Conservation (phyloP, 2,329 filamentous ascomycete species). For the Colletotrichum sp. region DNA sequence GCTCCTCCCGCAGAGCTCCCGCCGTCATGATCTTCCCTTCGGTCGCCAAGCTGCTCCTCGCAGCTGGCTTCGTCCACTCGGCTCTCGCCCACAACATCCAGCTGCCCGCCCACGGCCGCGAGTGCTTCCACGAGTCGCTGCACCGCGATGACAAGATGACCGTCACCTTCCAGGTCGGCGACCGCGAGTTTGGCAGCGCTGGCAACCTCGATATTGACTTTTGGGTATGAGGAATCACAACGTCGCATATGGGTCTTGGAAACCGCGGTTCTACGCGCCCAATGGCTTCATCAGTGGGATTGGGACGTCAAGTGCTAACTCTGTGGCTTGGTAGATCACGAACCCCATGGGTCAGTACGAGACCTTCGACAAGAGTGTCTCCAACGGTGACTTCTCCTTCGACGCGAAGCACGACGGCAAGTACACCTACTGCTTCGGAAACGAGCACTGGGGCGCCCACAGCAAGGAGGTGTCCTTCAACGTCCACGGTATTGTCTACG, state of each 20-base stretch:
- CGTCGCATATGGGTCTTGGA: not conserved
- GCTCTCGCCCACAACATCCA: conserved; percentile 93
- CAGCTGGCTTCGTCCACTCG: conserved; percentile 54
- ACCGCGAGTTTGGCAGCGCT: conserved; percentile 92
- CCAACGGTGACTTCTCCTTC: conserved; percentile 94
- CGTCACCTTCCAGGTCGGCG: conserved; percentile 97
- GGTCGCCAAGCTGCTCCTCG: conserved; percentile 49
- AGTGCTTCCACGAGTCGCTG: conserved; percentile 96
- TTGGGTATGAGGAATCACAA: conserved; percentile 68
- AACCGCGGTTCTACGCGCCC: not conserved
- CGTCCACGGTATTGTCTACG: conserved; percentile 97
- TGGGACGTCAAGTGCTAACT: conserved; percentile 14
- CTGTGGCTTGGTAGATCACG: conserved; percentile 63
- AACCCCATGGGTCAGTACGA: conserved; percentile 79
- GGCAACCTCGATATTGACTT: conserved; percentile 98
- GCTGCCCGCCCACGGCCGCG: conserved; percentile 88
- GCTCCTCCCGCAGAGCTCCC: conserved; percentile 9
- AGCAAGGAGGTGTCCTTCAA: conserved; percentile 99
- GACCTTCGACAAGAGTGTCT: conserved; percentile 79
- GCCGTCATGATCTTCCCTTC: conserved; percentile 46
- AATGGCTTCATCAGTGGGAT: not conserved
- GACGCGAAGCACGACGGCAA: conserved; percentile 84
- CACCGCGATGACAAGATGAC: conserved; percentile 98
- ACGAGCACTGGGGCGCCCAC: conserved; percentile 95
- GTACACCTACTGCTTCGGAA: conserved; percentile 98